phyloP scores from a whole-genome alignment of 2,329 filamentous ascomycete species.

The Diplodia corticola region DNA sequence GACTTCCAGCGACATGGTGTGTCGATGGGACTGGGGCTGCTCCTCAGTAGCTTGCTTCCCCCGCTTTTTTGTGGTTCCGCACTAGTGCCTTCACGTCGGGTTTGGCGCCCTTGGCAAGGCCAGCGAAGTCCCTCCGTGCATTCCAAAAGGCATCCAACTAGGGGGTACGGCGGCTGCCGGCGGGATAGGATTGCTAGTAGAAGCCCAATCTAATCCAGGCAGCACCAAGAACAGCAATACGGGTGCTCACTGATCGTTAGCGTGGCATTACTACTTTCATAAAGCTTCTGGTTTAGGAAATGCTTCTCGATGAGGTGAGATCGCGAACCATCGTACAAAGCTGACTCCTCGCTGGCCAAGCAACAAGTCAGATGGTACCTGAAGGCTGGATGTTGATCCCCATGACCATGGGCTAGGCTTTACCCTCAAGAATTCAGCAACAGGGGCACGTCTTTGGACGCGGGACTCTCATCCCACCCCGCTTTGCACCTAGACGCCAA shows the following conservation, averaged over 20 bases:
- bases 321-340: no score
- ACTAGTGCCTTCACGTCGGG: neutral
- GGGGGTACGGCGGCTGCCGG: neutral
- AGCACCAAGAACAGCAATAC: neutral
- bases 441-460: no score
- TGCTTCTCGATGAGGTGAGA: no score
- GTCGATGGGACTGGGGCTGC: neutral
- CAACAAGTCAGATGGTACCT: no score
- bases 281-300: no score
- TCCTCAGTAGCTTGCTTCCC: neutral
- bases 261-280: neutral
- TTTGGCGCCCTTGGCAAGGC: neutral
- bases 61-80: neutral
- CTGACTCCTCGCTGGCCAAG: no score
- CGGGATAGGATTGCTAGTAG: neutral
- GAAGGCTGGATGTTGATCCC: no score
- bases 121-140: neutral
- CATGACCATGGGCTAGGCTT: no score
- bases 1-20: neutral
- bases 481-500: constrained; percentile 31
- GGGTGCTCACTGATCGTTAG: neutral
- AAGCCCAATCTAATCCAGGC: neutral
- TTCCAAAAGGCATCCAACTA: neutral
- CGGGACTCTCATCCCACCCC: no score
- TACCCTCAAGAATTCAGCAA: no score